These are phyloP conservation scores for Bruguiera parviflora DNA, from an alignment of 345 rosid genomes.

Conservation along the genomic window DNA sequence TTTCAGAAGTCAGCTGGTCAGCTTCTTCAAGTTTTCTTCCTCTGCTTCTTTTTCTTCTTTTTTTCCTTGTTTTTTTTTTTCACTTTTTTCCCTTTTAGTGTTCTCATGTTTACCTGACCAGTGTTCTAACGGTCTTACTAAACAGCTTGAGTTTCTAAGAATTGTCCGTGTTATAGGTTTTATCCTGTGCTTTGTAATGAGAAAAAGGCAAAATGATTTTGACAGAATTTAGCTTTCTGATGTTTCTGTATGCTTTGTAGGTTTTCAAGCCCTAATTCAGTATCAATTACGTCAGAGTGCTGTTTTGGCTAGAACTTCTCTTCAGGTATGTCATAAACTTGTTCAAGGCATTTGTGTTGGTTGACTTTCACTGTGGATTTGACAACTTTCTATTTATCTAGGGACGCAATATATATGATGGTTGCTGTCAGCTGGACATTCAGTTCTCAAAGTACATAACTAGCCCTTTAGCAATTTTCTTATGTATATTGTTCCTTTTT, in stretches of 20 bases:
- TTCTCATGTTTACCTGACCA: constrained; percentile 17
- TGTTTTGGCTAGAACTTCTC: constrained; percentile 73
- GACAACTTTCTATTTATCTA: constrained; percentile 13
- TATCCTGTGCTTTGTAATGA: not conserved
- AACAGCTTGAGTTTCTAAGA: constrained; percentile 7
- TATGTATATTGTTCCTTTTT: constrained; percentile 1
- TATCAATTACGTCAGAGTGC: constrained; percentile 75
- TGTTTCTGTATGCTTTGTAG: constrained; percentile 37
- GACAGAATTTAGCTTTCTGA: constrained; percentile 4
- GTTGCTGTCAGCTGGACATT: constrained; percentile 97
- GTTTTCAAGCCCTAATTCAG: constrained; percentile 97
- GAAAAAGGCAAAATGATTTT: not conserved
- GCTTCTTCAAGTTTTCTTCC: constrained; percentile 28
- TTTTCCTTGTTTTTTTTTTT: too few relatives aligned
- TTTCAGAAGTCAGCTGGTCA: constrained; percentile 99
- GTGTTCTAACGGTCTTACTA: not conserved
- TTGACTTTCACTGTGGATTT: not conserved
- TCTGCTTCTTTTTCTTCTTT: not conserved
- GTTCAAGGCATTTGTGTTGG: not conserved
- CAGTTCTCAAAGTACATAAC: constrained; percentile 81
- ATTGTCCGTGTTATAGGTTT: constrained; percentile 1
- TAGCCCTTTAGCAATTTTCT: constrained; percentile 7
- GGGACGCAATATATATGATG: constrained; percentile 98
- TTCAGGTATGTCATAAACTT: constrained; percentile 52
- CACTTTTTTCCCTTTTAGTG: too few relatives aligned